Percentiles rank a stretch among this genome's conserved stretches.
phyloP scores from a whole-genome alignment of 2,329 filamentous ascomycete genomes.

The Emergomyces orientalis region DNA sequence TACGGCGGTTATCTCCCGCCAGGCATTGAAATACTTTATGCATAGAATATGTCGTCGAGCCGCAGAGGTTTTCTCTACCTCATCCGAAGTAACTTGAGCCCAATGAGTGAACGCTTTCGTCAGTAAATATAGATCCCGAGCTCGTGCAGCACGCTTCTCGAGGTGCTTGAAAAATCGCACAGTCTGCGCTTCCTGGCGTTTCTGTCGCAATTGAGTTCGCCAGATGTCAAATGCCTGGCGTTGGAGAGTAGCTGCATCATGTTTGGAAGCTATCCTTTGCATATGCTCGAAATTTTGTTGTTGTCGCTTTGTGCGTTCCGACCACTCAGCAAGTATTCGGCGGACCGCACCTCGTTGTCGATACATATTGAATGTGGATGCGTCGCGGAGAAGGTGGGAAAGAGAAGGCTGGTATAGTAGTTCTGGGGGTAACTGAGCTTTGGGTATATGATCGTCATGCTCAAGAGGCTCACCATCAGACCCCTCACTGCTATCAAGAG shows the following conservation, averaged over 20 bases:
- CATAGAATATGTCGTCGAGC: slow-evolving; percentile 63
- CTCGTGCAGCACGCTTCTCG: slow-evolving; percentile 52
- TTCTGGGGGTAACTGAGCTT: slow-evolving; percentile 25
- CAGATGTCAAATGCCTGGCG: slow-evolving; percentile 46
- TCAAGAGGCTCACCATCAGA: slow-evolving; percentile 13
- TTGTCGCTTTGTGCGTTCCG: slow-evolving; percentile 33
- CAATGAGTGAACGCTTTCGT: slow-evolving; percentile 60
- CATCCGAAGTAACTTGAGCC: slow-evolving; percentile 55
- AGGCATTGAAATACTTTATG: slow-evolving; percentile 58
- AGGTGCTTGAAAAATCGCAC: slow-evolving; percentile 47
- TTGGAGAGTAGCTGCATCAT: slow-evolving; percentile 45
- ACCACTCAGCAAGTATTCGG: slow-evolving; percentile 40
- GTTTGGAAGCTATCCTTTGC: slow-evolving; percentile 38
- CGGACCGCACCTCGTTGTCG: slow-evolving; percentile 31
- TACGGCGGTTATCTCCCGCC: slow-evolving; percentile 55
- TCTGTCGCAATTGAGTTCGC: slow-evolving; percentile 34
- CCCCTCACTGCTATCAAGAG: slow-evolving; percentile 15
- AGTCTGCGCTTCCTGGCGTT: slow-evolving; percentile 38
- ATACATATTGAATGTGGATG: slow-evolving; percentile 40
- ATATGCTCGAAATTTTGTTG: slow-evolving; percentile 31
- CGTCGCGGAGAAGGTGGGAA: slow-evolving; percentile 43
- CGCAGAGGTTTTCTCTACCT: slow-evolving; percentile 55
- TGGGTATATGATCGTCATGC: slow-evolving; percentile 20
- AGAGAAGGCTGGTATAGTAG: slow-evolving; percentile 42
- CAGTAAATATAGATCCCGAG: slow-evolving; percentile 56